Evolutionary conservation across 2,329 filamentous ascomycete species (phyloP), one percentile per base, ranked within the genome.

Genomic region (Orbilia blumenaviensis): DNA sequence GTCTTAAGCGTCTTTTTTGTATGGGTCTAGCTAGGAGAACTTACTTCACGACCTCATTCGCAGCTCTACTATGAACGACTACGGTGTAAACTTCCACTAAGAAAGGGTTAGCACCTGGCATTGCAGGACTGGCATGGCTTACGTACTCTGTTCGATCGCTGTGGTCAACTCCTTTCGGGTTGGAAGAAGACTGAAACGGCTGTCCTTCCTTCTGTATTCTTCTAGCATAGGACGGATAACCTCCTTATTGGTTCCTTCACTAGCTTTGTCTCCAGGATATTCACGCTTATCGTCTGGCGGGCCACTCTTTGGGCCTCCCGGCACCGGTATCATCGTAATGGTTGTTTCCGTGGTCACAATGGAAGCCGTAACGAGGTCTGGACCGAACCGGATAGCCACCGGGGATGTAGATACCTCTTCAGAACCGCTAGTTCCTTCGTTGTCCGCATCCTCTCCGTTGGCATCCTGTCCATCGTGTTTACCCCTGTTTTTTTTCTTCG

Each of bases 41-140:
- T 82, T 84, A 93, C 91, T 87, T 89, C 81, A 95, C 87, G 80
- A 93, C 87, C 78, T 87, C 86, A 82, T 91, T 92, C 78, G 91
- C 91, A 79, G 87, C 86, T 82, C 89, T 91, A 78, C 89, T 88
- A 52, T 91, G 91, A 66, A 91, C 87, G 80, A 90, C 87, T 58
- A 92, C 90, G 78, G 92, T 88, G 82, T 91, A 91, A 64, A 90
- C 90, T 73, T 88, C 85, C 58, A 90, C 86, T 77, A 88, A 46
- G 10, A 32, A 27, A 44, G 4, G 14, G 41, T 69, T 60, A 60
- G 64, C n/a, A 54, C n/a, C 10, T 21, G 34, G 32, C 16, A 1
- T 12, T 27, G 23, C 41, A 34, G 9, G 7, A 18, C 1, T 21
- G 9, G 8, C 23, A 0, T 3, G 23, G 16, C 18, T 25, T 16